Evolutionary conservation across 805 yeast genomes (phyloP), one percentile per base, ranked within the genome.

Genomic region (Vanderwaltozyma tropicalis): DNA sequence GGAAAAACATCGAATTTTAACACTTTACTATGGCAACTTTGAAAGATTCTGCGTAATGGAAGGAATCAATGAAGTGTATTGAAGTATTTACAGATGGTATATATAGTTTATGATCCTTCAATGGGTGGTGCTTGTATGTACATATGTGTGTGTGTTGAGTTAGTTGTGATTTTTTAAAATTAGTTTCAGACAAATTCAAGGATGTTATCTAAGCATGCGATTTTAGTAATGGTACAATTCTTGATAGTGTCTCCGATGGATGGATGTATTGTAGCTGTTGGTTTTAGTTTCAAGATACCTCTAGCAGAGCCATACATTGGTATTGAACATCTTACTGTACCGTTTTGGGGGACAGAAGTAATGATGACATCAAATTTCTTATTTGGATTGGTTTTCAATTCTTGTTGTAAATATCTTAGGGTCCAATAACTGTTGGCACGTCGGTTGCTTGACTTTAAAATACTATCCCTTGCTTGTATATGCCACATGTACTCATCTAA

Each of bases 201-300:
- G 20, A 8, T 17, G 15, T 30, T 35, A 14, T 66, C 71, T 20
- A 72, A 46, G 28, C 68, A 57, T 42, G 71, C 74, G 3, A 72
- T 53, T 30, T 60, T 67, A 13, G 55, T 57, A 14, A 72, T 59
- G 16, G 47, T 48, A 21, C 72, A 68, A 34, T 59, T 57, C 7
- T 54, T 59, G 4, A 72, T 47, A 0, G 57, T 40, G 33, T 69
- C 72, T 1, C 78, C 78, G 27, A 72, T 64, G 11, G 49, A 53
- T 18, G 73, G 64, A 24, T 35, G 29, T 11, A 61, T 50, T 4
- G 37, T 41, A 17, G 41, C 44, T 10, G 48, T 46, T 12, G 50
- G 50, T 4, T 48, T 44, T 8, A 63, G 35, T 36, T 55, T 56
- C 34, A 64, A 37, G 3, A 32, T 45, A 1, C 64, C 67, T 27